Evolutionary conservation across 2,329 filamentous ascomycete species (phyloP), one percentile per base, ranked within the genome.

Genomic region (Phialophora chinensis): DNA sequence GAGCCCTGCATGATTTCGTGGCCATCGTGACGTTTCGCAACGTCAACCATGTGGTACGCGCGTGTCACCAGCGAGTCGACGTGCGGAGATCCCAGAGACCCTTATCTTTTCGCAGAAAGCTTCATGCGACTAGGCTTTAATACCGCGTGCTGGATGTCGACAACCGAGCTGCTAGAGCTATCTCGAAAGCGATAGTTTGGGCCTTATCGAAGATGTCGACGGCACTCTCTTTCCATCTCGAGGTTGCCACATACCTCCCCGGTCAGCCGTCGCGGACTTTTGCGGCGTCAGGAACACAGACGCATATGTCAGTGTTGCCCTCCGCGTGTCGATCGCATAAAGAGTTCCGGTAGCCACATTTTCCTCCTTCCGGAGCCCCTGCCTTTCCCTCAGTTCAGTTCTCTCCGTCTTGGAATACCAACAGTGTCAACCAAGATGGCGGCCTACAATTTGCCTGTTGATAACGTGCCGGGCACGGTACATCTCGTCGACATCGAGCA

Each of bases 401-500:
- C 20, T 52, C 14, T 44, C 23, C 54, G 38, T 38, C 17, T 27
- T 31, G 8, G 44, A 50, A 25, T 25, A 42, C 17, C 33, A 31
- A 23, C 47, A 29, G 17, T 25, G n/a, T 42, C 20, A n/a, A 12
- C 29, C 63, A 23, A 49, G 29, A 66, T 66, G 65, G 55, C 65
- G 25, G 35, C 60, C 17, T 55, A 60, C 23, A 52, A 63, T n/a
- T 55, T 66, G 20, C 65, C 72, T 17, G 67, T 70, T 1, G 71
- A 73, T 50, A 73, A 57, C 38, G 61, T 73, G 35, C 77, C 78
- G 0, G 79, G 79, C 11, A 80, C 78, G 2, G 72, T 79, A 47
- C 75, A 76, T 31, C 73, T 80, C 55, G 74, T 79, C 12, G 77
- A 79, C 59, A 60, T 75, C 7, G 73, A 72, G 35, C 71, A 78